Evolutionary conservation across 2,329 filamentous ascomycete genomes (phyloP), one percentile per base, ranked within the genome.

Genomic region (Aspergillus quadricinctus): DNA sequence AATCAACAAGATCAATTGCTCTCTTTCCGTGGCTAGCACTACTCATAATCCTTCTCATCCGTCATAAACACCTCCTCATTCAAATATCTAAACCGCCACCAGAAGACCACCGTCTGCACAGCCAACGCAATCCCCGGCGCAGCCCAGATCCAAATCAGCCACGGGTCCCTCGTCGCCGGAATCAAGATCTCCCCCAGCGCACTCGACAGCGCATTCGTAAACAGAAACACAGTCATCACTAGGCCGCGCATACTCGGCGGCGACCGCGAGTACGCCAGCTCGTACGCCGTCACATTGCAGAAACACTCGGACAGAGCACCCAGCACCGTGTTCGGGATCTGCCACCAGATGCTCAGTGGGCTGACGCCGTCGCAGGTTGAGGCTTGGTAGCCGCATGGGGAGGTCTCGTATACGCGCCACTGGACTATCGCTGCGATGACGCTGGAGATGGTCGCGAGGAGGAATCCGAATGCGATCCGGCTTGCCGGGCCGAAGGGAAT

Each of bases 381-480:
- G 5, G 75, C 76, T 37, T 71, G 64, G 48, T 73, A 68, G 11
- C 77, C 76, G 61, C 78, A 80, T 0, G 78, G 77, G 4, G 72
- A 74, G 1, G 71, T 70, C 52, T 75, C 62, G 70, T 82, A 82
- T n/a, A 80, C 71, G 28, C 75, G 71, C 62, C 72, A 72, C 58
- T 80, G 77, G 1, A 80, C 65, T 23, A 79, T 63, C 1, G 75
- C 70, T 50, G 66, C 66, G 25, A 59, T 57, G 11, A 67, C 25
- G 43, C 80, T 77, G 45, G 76, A 76, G 17, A 83, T 54, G 1
- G 76, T 74, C 2, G 81, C 81, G 62, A 85, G 64, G 46, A 71
- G 64, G 56, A 83, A 77, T 35, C 82, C 81, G 3, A 78, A 78
- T 2, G 78, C 79, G 58, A 82, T 80, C 52, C 79, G 78, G 41